Conservation (phyloP, 805 yeast genomes). For the Helenozyma baotianmanensis region DNA sequence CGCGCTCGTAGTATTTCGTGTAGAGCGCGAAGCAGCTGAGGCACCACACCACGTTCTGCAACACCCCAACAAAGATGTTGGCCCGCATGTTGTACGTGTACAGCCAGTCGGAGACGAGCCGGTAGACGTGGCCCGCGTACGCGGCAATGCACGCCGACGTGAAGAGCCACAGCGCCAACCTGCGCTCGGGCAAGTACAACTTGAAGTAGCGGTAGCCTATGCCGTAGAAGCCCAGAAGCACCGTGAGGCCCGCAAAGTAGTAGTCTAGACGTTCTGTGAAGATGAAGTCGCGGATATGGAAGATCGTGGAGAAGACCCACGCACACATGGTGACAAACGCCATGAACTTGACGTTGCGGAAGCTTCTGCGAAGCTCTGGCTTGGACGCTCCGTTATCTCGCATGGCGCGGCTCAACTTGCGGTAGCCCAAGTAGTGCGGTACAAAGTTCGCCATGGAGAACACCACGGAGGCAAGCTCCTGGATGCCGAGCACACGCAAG, state of each 20-base stretch:
- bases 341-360: constrained; percentile 27
- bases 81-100: constrained; percentile 94
- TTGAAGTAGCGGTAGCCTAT: constrained; percentile 57
- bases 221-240: constrained; percentile 72
- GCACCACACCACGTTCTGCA: constrained; percentile 53
- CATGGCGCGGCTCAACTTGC: constrained; percentile 6
- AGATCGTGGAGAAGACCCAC: constrained; percentile 81
- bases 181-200: constrained; percentile 41
- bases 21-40: constrained; percentile 30
- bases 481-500: constrained; percentile 67
- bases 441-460: constrained; percentile 56
- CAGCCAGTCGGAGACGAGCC: constrained; percentile 73
- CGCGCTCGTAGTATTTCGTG: constrained; percentile 25
- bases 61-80: constrained; percentile 70
- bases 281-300: constrained; percentile 80
- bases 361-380: constrained; percentile 2
- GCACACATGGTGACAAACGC: constrained; percentile 72
- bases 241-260: constrained; percentile 89
- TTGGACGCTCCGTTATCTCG: not conserved
- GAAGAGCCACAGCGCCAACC: constrained; percentile 27
- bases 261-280: constrained; percentile 85
- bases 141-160: constrained; percentile 42
- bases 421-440: constrained; percentile 23
- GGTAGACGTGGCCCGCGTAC: constrained; percentile 59
- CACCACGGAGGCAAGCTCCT: constrained; percentile 75